Evolutionary conservation across 768 basidiomycete species (phyloP), one percentile per base, ranked within the genome.

Genomic region (Leccinellum luteum): DNA sequence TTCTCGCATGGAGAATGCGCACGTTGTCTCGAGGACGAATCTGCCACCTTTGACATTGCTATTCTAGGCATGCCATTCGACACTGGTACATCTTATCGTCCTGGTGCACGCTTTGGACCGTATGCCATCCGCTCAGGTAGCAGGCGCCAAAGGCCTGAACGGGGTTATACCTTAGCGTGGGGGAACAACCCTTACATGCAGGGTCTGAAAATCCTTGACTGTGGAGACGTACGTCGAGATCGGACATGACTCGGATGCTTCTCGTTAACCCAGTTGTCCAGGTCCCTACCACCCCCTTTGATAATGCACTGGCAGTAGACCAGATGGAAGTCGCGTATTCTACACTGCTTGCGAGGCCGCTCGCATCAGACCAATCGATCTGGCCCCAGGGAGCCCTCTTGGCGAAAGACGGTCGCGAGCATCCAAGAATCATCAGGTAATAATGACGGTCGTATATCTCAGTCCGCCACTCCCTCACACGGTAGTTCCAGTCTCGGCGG

Each of bases 321-420:
- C 92, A 94, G 69, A 90, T 96, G 74, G 85, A 93, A 68, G 85
- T 89, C 8, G 93, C 91, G 1, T 95, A 94, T 68, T 79, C 83
- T 5, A 88, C 89, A 0, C 75, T 95, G 19, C 75, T 95, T 6
- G 75, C 77, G n/a, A 80, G 90, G 35, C 74, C 81, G 1, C 74
- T 82, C 21, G 69, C 72, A 6, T 69, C 71, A 21, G 17, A 14
- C 6, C 48, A 51, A 6, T 50, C 72, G 8, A 48, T 59, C 41
- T 65, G 69, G 68, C 49, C 63, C 6, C 66, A 64, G 21, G 63
- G 71, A 44, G 69, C 71, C 5, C 56, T 63, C 17, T 65, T 85
- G 45, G 78, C 83, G 1, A 80, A 76, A 53, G 87, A 90, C 65
- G 83, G 84, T 2, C 70, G 73, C 47, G 80, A 81, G 55, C 89